Conservation (phyloP, 2,329 filamentous ascomycete species). For the Ascocoryne sarcoides region DNA sequence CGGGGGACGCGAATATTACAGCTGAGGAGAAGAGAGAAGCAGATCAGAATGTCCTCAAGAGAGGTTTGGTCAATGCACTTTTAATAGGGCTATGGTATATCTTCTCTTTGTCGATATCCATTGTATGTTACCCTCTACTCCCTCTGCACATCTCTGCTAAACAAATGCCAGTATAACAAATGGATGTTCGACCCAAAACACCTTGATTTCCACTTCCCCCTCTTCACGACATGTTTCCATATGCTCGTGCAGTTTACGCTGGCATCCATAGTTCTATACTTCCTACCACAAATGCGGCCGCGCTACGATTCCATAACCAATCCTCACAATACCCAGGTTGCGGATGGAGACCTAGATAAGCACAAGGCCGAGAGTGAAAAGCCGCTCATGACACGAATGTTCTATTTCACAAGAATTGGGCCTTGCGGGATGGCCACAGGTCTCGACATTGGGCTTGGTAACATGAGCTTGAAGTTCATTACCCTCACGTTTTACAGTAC, state of each 20-base stretch:
- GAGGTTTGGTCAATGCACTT: slow-evolving; percentile 63
- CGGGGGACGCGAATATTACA: slow-evolving; percentile 49
- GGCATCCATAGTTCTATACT: slow-evolving; percentile 66
- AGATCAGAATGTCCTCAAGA: slow-evolving; percentile 62
- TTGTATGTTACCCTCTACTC: slow-evolving; percentile 47
- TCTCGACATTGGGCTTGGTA: slow-evolving; percentile 90
- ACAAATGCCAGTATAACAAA: slow-evolving; percentile 74
- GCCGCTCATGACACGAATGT: slow-evolving; percentile 74
- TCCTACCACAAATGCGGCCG: slow-evolving; percentile 76
- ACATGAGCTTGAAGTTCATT: slow-evolving; percentile 93
- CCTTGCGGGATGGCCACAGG: slow-evolving; percentile 90
- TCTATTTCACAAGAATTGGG: slow-evolving; percentile 85
- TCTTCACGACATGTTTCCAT: slow-evolving; percentile 91
- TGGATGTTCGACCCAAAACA: slow-evolving; percentile 93
- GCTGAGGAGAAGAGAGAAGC: slow-evolving; percentile 67
- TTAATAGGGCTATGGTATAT: slow-evolving; percentile 81
- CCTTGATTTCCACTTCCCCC: slow-evolving; percentile 84
- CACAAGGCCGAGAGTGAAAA: slow-evolving; percentile 26
- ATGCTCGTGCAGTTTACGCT: slow-evolving; percentile 92
- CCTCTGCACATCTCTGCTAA: slow-evolving; percentile 4
- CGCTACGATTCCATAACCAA: slow-evolving; percentile 33
- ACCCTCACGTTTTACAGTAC: slow-evolving; percentile 88
- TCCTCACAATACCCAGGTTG: slow-evolving; percentile 24
- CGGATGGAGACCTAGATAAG: slow-evolving; percentile 23
- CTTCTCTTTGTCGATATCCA: slow-evolving; percentile 87